Evolutionary conservation across 2,329 filamentous ascomycete species (phyloP).

Genomic region (Neonectria sp.): DNA sequence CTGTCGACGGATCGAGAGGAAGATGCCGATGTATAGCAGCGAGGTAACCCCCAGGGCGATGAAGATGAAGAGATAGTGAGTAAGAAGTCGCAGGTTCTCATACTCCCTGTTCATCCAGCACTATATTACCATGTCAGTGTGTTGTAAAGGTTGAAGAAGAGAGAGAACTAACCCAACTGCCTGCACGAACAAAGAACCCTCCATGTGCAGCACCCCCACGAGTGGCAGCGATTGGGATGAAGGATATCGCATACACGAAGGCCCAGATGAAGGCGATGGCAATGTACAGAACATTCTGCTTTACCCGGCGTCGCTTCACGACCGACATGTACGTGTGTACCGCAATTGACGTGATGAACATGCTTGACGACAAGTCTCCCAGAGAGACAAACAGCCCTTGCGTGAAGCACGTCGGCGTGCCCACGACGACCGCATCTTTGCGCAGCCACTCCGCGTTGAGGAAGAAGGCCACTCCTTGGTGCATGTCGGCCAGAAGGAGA

Average conservation of each 20-base stretch:
- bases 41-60: conserved; percentile 56
- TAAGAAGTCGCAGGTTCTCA: conserved; percentile 68
- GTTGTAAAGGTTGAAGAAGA: not conserved
- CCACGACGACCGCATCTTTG: conserved; percentile 67
- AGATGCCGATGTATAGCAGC: conserved; percentile 59
- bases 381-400: conserved; percentile 80
- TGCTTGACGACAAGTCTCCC: conserved; percentile 76
- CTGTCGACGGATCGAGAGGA: conserved; percentile 55
- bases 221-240: conserved; percentile 64
- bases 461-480: conserved; percentile 75
- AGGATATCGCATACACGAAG: conserved; percentile 71
- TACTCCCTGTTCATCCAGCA: conserved; percentile 75
- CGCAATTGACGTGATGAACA: conserved; percentile 77
- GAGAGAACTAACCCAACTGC: conserved; percentile 68
- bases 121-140: conserved; percentile 50
- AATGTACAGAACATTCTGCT: conserved; percentile 65
- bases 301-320: conserved; percentile 68
- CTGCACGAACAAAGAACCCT: conserved; percentile 74
- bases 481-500: conserved; percentile 77
- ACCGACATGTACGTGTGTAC: conserved; percentile 77
- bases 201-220: conserved; percentile 57
- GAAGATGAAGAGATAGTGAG: conserved; percentile 78
- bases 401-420: conserved; percentile 68
- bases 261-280: conserved; percentile 68
- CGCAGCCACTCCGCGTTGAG: conserved; percentile 73